A percentile compares a stretch with the other conserved stretches of the same genome.
phyloP scores from a whole-genome alignment of 1,284 basidiomycete genomes.

The Heterobasidion irregulare region DNA sequence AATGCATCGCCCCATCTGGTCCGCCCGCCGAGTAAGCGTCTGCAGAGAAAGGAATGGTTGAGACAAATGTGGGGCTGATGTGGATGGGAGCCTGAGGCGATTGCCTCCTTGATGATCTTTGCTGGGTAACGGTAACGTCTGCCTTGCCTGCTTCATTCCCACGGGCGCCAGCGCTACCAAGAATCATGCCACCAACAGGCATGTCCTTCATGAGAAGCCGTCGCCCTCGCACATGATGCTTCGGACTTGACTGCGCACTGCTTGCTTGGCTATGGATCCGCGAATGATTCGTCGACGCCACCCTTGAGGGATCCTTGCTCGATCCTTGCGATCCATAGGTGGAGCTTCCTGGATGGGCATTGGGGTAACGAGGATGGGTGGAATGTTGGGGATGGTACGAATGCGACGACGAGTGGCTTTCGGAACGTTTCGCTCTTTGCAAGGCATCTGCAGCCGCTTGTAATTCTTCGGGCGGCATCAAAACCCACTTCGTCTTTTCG shows the following conservation, averaged over 20 bases:
- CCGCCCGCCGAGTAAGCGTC: background rate
- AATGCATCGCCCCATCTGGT: background rate
- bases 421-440: slow-evolving; percentile 13
- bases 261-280: slow-evolving; percentile 30
- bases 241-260: slow-evolving; percentile 35
- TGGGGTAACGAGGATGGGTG: slow-evolving; percentile 6
- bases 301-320: slow-evolving; percentile 23
- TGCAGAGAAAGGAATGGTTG: background rate
- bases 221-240: slow-evolving; percentile 14
- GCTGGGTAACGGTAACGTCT: background rate
- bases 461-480: slow-evolving; percentile 46
- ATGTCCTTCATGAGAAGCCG: slow-evolving; percentile 5
- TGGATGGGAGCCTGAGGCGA: background rate
- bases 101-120: background rate
- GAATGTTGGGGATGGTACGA: slow-evolving; percentile 2
- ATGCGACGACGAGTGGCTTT: slow-evolving; percentile 13
- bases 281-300: slow-evolving; percentile 30
- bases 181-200: background rate
- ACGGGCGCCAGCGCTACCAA: background rate
- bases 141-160: background rate
- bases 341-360: slow-evolving; percentile 16
- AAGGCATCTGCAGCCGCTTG: slow-evolving; percentile 44
- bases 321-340: slow-evolving; percentile 24
- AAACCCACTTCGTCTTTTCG: slow-evolving; percentile 55
- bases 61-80: background rate